Evolutionary conservation across 768 basidiomycete species (phyloP).

Genomic region (Tephrocybe rancida): DNA sequence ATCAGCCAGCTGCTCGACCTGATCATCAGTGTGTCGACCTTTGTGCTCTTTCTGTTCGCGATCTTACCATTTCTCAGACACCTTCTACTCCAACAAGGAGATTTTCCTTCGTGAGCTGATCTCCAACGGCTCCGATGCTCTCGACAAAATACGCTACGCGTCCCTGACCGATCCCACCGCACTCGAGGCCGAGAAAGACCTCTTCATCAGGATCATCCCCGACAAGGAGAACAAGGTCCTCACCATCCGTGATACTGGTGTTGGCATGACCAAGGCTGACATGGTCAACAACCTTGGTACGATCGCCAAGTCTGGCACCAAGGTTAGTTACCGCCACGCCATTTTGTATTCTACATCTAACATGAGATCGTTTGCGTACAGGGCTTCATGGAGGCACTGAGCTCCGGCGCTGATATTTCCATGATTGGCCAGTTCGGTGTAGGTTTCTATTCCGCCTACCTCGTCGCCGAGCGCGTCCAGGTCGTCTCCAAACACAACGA

Average conservation of each 20-base stretch:
- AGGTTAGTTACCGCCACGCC: slow-evolving; percentile 47
- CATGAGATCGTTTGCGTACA: slow-evolving; percentile 28
- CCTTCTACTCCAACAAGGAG: slow-evolving; percentile 99
- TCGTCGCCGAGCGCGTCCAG: slow-evolving; percentile 97
- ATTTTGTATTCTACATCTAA: slow-evolving; percentile 6
- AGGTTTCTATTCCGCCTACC: slow-evolving; percentile 99
- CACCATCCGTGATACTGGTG: slow-evolving; percentile 91
- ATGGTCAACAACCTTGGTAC: slow-evolving; percentile 99
- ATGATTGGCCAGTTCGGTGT: slow-evolving; percentile 99
- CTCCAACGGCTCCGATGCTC: slow-evolving; percentile 96
- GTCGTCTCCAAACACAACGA: slow-evolving; percentile 99
- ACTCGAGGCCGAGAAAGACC: slow-evolving; percentile 91
- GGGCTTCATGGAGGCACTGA: slow-evolving; percentile 99
- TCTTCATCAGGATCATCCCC: slow-evolving; percentile 91
- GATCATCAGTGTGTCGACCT: slow-evolving; percentile 83
- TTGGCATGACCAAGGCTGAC: slow-evolving; percentile 99
- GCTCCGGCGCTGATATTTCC: slow-evolving; percentile 85
- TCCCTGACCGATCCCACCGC: slow-evolving; percentile 91
- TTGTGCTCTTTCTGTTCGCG: not conserved
- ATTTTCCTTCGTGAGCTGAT: slow-evolving; percentile 99
- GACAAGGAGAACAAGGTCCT: slow-evolving; percentile 96
- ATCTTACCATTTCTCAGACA: slow-evolving; percentile 59
- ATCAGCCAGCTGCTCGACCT: slow-evolving; percentile 98
- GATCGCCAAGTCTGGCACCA: slow-evolving; percentile 93
- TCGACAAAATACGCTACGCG: slow-evolving; percentile 98